A percentile compares a stretch with the other conserved stretches of the same genome.
Evolutionary conservation across 1,139 yeast species (phyloP).

Genomic region (Magnusiomyces fungicola): DNA sequence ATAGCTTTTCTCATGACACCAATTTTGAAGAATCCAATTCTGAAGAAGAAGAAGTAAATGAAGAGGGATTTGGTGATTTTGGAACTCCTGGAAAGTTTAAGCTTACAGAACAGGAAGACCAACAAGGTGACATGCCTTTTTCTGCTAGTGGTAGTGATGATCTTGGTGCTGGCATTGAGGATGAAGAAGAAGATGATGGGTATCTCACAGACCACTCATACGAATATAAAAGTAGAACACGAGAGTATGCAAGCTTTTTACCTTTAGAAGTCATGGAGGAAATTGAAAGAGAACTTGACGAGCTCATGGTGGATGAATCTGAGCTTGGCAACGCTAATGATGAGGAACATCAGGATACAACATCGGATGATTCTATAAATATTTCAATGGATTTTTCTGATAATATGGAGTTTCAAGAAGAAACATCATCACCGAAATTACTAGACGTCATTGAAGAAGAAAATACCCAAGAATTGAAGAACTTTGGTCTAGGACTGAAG

Average conservation of each 20-base stretch:
- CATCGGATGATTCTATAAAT: too few species aligned
- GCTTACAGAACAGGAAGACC: neutral
- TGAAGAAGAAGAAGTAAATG: neutral
- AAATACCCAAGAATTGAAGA: too few species aligned
- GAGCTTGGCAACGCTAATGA: too few species aligned
- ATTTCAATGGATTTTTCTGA: too few species aligned
- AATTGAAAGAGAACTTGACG: conserved; percentile 2
- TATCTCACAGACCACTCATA: neutral
- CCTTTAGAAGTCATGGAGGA: conserved; percentile 7
- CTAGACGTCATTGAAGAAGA: too few species aligned
- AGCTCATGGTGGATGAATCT: neutral
- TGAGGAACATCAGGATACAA: too few species aligned
- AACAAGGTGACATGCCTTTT: neutral
- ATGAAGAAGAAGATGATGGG: neutral
- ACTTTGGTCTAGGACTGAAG: too few species aligned
- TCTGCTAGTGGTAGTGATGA: too few species aligned
- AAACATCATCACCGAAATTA: too few species aligned
- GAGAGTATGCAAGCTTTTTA: conserved; percentile 2
- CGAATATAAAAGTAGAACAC: neutral
- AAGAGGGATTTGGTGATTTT: neutral
- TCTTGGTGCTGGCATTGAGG: neutral
- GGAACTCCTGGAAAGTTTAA: neutral
- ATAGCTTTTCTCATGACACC: neutral
- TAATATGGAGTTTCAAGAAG: too few species aligned
- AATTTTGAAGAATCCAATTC: neutral